phyloP scores from a whole-genome alignment of 2,329 filamentous ascomycete genomes.

The Incumbomyces lentus region DNA sequence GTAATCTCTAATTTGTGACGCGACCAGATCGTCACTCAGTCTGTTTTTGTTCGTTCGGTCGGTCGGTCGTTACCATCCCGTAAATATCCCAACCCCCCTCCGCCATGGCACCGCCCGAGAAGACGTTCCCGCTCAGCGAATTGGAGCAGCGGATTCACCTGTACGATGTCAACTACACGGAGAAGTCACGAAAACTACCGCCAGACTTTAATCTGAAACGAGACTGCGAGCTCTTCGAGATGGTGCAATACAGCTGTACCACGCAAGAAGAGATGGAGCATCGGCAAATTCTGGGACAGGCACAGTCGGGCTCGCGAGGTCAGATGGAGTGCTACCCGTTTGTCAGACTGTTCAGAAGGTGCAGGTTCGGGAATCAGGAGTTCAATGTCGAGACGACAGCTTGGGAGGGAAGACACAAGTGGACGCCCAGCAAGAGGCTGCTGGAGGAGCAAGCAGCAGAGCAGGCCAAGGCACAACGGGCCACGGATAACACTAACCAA shows the following conservation, averaged over 20 bases:
- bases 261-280: conserved; percentile 31
- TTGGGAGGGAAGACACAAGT: conserved; percentile 42
- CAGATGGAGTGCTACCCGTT: background rate
- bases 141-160: conserved; percentile 40
- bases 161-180: conserved; percentile 32
- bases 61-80: no score
- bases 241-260: conserved; percentile 55
- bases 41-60: no score
- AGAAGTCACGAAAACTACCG: conserved; percentile 42
- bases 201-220: conserved; percentile 41
- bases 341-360: conserved; percentile 7
- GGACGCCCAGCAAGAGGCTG: conserved; percentile 23
- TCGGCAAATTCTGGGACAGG: background rate
- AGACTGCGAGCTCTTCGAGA: conserved; percentile 45
- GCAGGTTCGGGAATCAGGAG: conserved; percentile 13
- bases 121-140: conserved; percentile 42
- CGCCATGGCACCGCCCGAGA: conserved; percentile 46
- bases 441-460: conserved; percentile 10
- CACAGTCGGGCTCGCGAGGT: background rate
- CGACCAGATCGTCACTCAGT: background rate
- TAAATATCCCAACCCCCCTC: no score
- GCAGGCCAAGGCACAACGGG: background rate
- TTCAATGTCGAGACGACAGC: conserved; percentile 52
- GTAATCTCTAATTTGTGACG: background rate
- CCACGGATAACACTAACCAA: conserved; percentile 3